Percentiles rank a stretch among this genome's conserved stretches.
Evolutionary conservation across 768 basidiomycete species (phyloP).

Genomic region (Xerocomellus chrysenteron): DNA sequence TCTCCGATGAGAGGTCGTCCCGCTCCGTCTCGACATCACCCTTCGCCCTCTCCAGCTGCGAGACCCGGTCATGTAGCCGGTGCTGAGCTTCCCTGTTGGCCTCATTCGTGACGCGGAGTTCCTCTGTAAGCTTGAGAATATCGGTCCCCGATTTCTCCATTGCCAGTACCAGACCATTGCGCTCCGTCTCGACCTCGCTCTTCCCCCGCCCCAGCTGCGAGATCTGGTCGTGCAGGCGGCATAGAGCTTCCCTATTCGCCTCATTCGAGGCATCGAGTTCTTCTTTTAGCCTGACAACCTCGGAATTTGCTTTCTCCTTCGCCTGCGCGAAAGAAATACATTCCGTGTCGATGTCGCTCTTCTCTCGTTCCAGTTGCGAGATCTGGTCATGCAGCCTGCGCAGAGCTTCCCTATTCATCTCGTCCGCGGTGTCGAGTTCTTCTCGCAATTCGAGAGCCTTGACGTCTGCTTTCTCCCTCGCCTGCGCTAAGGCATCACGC

Average conservation of each 20-base stretch:
- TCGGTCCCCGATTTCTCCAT: conserved; percentile 26
- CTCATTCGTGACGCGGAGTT: conserved; percentile 49
- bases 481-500: no score
- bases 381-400: background rate
- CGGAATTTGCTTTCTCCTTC: conserved; percentile 12
- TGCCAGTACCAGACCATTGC: conserved; percentile 39
- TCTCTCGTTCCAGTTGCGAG: background rate
- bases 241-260: conserved; percentile 27
- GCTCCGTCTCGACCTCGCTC: conserved; percentile 57
- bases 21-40: conserved; percentile 56
- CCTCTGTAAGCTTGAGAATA: conserved; percentile 41
- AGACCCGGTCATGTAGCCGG: conserved; percentile 18
- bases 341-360: background rate
- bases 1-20: conserved; percentile 42
- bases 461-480: no score
- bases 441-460: background rate
- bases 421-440: background rate
- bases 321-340: background rate
- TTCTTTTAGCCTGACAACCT: conserved; percentile 39
- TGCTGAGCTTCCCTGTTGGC: conserved; percentile 26
- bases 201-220: conserved; percentile 32
- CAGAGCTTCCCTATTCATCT: background rate
- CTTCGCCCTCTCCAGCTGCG: conserved; percentile 32
- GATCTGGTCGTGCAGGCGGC: conserved; percentile 16
- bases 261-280: conserved; percentile 51